phyloP scores from a whole-genome alignment of 257 asterid genomes.

The Solanum okadae region DNA sequence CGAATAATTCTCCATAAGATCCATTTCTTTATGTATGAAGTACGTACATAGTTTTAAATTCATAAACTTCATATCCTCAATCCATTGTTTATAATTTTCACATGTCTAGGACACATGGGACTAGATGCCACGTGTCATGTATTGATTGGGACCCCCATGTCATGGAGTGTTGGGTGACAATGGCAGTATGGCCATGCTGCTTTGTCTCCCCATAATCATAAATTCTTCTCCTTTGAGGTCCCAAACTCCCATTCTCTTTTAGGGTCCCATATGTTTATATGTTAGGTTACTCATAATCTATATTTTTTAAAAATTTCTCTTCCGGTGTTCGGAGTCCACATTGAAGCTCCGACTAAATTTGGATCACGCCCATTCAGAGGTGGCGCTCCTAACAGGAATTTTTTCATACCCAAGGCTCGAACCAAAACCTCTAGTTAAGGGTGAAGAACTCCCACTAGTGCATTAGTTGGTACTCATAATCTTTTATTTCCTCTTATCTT shows the following conservation, averaged over 20 bases:
- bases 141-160: slow-evolving; percentile 10
- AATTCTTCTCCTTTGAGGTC: not conserved
- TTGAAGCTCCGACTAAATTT: not conserved
- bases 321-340: fast-evolving
- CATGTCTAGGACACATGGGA: slow-evolving; percentile 27
- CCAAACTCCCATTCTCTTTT: not conserved
- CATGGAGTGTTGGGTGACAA: slow-evolving; percentile 20
- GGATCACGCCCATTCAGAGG: not conserved
- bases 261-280: slow-evolving; percentile 3
- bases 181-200: slow-evolving; percentile 43
- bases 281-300: not conserved
- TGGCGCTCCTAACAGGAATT: no score
- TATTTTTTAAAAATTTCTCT: no score
- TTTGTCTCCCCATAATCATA: slow-evolving; percentile 25
- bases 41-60: not conserved
- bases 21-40: not conserved
- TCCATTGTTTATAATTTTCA: not conserved
- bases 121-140: slow-evolving; percentile 16
- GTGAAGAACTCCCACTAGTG: not conserved
- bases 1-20: not conserved
- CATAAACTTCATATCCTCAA: not conserved
- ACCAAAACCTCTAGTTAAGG: not conserved
- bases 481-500: not conserved
- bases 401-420: fast-evolving
- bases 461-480: not conserved